phyloP scores from a whole-genome alignment of 768 basidiomycete species.

The Leccinum obscurum region DNA sequence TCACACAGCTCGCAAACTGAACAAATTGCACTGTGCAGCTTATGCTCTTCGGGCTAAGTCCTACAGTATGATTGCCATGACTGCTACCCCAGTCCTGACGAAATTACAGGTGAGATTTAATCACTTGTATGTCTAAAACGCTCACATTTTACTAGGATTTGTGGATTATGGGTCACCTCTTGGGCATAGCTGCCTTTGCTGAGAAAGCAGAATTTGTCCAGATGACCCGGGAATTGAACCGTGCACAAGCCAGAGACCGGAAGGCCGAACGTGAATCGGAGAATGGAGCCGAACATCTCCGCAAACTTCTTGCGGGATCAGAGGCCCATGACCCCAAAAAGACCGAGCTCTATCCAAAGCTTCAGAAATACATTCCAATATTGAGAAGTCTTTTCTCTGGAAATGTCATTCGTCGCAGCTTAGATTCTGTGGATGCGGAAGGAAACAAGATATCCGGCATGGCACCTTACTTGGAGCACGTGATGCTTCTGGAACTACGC shows the following conservation, averaged over 20 bases:
- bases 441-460: conserved; percentile 3
- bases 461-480: conserved; percentile 1
- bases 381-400: not conserved
- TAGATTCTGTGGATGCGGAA: not conserved
- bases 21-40: not conserved
- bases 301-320: too few relatives aligned
- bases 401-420: conserved; percentile 1
- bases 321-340: not conserved
- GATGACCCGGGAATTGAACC: not conserved
- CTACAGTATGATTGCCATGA: not conserved
- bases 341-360: not conserved
- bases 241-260: not conserved
- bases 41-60: not conserved
- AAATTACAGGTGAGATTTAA: conserved; percentile 5
- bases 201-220: too few relatives aligned
- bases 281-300: too few relatives aligned
- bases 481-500: not conserved
- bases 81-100: conserved; percentile 1
- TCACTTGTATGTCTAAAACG: not conserved
- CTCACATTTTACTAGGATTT: not conserved
- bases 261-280: not conserved
- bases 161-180: conserved; percentile 3
- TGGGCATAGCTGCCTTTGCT: not conserved
- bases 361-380: not conserved
- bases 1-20: conserved; percentile 4